phyloP scores from a whole-genome alignment of 768 basidiomycete genomes.

The Mycena crocata region DNA sequence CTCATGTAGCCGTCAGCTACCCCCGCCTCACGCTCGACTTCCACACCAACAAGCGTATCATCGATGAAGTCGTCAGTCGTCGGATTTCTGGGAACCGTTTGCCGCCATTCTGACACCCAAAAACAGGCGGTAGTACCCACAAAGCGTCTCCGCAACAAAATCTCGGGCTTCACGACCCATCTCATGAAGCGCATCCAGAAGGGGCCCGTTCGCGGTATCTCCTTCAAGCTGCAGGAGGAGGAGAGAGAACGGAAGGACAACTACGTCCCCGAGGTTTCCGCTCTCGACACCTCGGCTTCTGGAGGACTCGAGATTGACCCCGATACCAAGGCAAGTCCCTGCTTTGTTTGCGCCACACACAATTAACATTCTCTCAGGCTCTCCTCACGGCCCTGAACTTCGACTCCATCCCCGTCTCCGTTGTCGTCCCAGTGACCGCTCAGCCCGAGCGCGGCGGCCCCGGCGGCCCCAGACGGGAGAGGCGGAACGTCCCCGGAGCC shows the following conservation, averaged over 20 bases:
- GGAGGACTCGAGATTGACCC: slow-evolving; percentile 86
- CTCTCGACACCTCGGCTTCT: slow-evolving; percentile 80
- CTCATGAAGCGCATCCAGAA: slow-evolving; percentile 99
- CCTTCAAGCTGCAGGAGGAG: slow-evolving; percentile 99
- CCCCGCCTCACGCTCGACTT: slow-evolving; percentile 99
- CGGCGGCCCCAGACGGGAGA: slow-evolving; percentile 72
- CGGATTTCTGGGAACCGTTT: slow-evolving; percentile 16
- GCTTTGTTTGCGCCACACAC: neutral
- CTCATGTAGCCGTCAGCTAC: slow-evolving; percentile 68
- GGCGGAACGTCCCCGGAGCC: slow-evolving; percentile 86
- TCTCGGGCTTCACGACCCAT: slow-evolving; percentile 99
- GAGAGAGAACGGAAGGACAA: slow-evolving; percentile 99
- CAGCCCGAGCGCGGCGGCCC: slow-evolving; percentile 67
- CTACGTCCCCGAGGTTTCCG: slow-evolving; percentile 98
- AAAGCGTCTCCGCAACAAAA: slow-evolving; percentile 99
- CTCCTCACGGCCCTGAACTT: slow-evolving; percentile 95
- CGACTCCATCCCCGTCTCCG: slow-evolving; percentile 85
- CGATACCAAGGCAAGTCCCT: slow-evolving; percentile 86
- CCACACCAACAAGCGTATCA: slow-evolving; percentile 99
- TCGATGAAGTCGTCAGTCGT: slow-evolving; percentile 91
- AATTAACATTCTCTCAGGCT: slow-evolving; percentile 58
- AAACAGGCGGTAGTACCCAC: slow-evolving; percentile 91
- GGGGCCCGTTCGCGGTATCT: slow-evolving; percentile 98
- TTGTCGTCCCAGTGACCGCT: slow-evolving; percentile 73
- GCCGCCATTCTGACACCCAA: neutral